Evolutionary conservation across 1,139 yeast species (phyloP).

Genomic region (Hyphopichia khmerensis): DNA sequence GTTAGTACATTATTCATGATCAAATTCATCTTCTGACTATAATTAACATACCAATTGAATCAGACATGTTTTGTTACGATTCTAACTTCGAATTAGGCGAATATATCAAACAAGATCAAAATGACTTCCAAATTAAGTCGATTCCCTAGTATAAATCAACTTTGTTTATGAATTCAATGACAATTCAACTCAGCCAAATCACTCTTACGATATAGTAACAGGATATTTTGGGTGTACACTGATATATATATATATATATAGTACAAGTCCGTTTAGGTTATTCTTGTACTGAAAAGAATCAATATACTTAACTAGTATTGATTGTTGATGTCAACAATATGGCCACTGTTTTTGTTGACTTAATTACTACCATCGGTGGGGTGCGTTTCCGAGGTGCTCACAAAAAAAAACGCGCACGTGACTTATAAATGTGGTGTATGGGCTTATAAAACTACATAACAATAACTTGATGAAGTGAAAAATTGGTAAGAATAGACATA

Average conservation of each 20-base stretch:
- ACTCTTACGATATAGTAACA: too few relatives aligned
- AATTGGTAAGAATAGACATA: background rate
- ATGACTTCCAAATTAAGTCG: too few relatives aligned
- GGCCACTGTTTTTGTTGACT: background rate
- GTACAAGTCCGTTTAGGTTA: too few relatives aligned
- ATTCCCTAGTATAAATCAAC: too few relatives aligned
- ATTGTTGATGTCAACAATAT: background rate
- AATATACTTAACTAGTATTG: too few relatives aligned
- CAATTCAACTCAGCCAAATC: too few relatives aligned
- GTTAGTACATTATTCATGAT: background rate
- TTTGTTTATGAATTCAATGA: too few relatives aligned
- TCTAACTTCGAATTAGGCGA: background rate
- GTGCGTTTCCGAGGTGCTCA: conserved; percentile 1
- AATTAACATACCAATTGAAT: conserved; percentile 43
- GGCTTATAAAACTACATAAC: background rate
- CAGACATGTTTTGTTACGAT: conserved; percentile 28
- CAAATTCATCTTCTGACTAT: conserved; percentile 1
- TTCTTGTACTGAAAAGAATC: too few relatives aligned
- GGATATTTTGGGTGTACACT: too few relatives aligned
- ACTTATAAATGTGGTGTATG: background rate
- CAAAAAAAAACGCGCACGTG: background rate
- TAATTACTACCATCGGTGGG: conserved; percentile 1
- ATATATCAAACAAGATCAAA: too few relatives aligned
- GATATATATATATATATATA: too few relatives aligned
- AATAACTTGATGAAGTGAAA: background rate